A percentile compares a stretch with the other conserved stretches of the same genome.
These are phyloP conservation scores for Gnetum montanum DNA, from an alignment of 75 land plant genomes.

Conservation along the genomic window DNA sequence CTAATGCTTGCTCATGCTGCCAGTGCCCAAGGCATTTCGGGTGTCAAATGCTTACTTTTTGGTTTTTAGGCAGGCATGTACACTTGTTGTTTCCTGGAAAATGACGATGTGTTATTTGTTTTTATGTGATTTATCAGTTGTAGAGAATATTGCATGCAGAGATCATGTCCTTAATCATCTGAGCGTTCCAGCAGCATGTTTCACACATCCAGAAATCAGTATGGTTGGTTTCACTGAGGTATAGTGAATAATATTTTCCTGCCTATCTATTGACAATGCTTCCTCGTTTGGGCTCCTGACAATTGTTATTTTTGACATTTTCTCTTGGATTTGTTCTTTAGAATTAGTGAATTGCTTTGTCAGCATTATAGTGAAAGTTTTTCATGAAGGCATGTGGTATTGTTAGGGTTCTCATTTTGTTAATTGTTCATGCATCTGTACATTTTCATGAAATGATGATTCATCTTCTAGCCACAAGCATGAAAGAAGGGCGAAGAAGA, in stretches of 20 bases:
- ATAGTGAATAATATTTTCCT: neutral
- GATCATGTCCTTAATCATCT: slow-evolving; percentile 85
- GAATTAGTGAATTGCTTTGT: too few relatives aligned
- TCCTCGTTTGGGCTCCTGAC: too few relatives aligned
- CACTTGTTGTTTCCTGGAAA: slow-evolving; percentile 6
- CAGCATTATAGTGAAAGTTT: neutral
- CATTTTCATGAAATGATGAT: neutral
- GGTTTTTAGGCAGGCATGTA: too few relatives aligned
- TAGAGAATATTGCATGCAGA: slow-evolving; percentile 80
- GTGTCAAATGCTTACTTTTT: slow-evolving; percentile 19
- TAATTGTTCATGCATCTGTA: neutral
- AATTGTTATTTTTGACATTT: too few relatives aligned
- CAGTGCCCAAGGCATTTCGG: slow-evolving; percentile 99
- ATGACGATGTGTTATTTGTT: neutral
- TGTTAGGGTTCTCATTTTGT: neutral
- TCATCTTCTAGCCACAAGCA: slow-evolving; percentile 79
- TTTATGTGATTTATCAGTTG: slow-evolving; percentile 35
- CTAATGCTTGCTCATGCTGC: slow-evolving; percentile 99
- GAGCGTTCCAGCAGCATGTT: slow-evolving; percentile 98
- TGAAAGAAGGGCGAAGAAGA: slow-evolving; percentile 82
- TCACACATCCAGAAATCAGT: slow-evolving; percentile 99
- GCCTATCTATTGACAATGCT: too few relatives aligned
- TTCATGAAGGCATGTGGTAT: neutral
- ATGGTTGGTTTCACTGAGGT: slow-evolving; percentile 99
- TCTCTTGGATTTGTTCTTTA: too few relatives aligned